phyloP scores from a whole-genome alignment of 768 basidiomycete genomes.

The Podaxis sp. region DNA sequence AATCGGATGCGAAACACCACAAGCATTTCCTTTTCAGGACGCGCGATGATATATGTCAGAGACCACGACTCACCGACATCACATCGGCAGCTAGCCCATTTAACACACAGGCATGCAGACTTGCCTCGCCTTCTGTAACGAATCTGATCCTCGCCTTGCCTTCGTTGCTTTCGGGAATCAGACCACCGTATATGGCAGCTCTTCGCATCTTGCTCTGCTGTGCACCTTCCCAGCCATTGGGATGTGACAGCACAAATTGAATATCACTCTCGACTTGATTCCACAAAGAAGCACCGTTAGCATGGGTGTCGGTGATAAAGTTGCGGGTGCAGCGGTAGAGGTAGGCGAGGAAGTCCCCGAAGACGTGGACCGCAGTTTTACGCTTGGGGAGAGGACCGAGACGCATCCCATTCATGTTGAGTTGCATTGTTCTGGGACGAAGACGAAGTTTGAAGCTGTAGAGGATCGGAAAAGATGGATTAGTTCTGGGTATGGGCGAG shows the following conservation, averaged over 20 bases:
- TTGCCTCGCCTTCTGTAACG: conserved; percentile 82
- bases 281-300: conserved; percentile 68
- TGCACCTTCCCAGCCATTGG: conserved; percentile 80
- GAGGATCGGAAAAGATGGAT: neutral
- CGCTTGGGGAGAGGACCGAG: conserved; percentile 61
- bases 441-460: conserved; percentile 76
- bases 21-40: neutral
- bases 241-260: conserved; percentile 74
- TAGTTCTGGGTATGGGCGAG: neutral
- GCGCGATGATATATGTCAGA: neutral
- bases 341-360: conserved; percentile 76
- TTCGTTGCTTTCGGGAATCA: conserved; percentile 71
- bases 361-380: conserved; percentile 69
- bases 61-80: conserved; percentile 48
- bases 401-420: conserved; percentile 83
- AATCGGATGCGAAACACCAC: neutral
- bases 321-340: conserved; percentile 68
- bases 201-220: conserved; percentile 77
- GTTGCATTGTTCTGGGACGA: conserved; percentile 71
- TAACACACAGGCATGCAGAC: conserved; percentile 75
- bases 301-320: conserved; percentile 80
- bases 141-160: conserved; percentile 72
- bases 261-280: conserved; percentile 64
- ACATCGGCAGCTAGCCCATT: conserved; percentile 77
- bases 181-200: conserved; percentile 64